phyloP scores from a whole-genome alignment of 140 eudicot species.

The Flaveria floridana region DNA sequence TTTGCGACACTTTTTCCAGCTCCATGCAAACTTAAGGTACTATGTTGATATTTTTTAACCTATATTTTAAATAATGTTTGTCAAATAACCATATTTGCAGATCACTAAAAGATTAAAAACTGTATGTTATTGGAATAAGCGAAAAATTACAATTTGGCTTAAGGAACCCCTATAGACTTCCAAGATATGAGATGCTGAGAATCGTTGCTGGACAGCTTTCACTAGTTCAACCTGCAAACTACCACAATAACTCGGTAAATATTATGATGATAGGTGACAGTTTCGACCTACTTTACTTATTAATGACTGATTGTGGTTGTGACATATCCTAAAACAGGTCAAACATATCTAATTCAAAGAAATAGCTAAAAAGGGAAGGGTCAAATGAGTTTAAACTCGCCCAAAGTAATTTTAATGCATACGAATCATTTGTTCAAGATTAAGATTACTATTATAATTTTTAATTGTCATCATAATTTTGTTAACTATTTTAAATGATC shows the following conservation, averaged over 20 bases:
- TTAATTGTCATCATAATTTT: not conserved
- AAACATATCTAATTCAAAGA: no score
- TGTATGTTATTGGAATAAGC: not conserved
- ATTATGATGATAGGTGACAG: not conserved
- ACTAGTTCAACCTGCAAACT: slow-evolving; percentile 77
- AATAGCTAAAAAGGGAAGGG: no score
- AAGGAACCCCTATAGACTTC: slow-evolving; percentile 89
- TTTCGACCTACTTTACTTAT: not conserved
- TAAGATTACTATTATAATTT: not conserved
- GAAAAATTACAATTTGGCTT: slow-evolving; percentile 66
- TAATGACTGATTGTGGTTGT: no score
- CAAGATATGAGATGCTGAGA: slow-evolving; percentile 80
- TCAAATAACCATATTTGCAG: not conserved
- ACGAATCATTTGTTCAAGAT: not conserved
- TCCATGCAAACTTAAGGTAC: slow-evolving; percentile 73
- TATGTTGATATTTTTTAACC: slow-evolving; percentile 82
- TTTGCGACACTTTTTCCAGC: slow-evolving; percentile 75
- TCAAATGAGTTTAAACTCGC: no score
- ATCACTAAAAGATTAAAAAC: not conserved
- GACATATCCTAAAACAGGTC: no score
- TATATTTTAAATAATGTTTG: slow-evolving; percentile 23
- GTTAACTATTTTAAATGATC: not conserved
- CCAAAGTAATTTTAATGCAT: not conserved
- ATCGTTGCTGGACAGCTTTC: slow-evolving; percentile 61
- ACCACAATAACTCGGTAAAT: slow-evolving; percentile 21